Conservation (phyloP, 1,139 yeast genomes). For the Taphrina sp. region DNA sequence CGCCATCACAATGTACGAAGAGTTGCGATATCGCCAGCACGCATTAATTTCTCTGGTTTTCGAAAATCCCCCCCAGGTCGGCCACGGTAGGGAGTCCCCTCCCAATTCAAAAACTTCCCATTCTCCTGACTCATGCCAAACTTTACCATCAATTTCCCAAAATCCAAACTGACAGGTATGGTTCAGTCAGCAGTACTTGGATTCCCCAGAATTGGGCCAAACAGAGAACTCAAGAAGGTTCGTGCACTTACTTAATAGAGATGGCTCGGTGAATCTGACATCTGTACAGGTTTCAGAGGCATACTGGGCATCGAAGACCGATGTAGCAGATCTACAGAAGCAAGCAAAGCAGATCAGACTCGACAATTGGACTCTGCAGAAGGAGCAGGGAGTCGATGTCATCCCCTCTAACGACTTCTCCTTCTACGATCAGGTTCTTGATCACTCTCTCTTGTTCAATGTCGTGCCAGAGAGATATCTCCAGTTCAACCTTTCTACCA, state of each 20-base stretch:
- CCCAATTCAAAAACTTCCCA: too few species aligned
- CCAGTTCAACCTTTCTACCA: conserved; percentile 81
- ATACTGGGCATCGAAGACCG: conserved; percentile 94
- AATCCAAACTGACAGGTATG: conserved; percentile 21
- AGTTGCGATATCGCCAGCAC: too few species aligned
- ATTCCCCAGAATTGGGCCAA: conserved; percentile 36
- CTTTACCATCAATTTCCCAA: too few species aligned
- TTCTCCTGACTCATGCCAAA: too few species aligned
- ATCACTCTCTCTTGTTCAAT: conserved; percentile 86
- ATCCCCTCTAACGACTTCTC: conserved; percentile 98
- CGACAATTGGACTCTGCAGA: conserved; percentile 95
- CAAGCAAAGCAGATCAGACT: conserved; percentile 95
- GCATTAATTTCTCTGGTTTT: too few species aligned
- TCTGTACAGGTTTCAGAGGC: conserved; percentile 77
- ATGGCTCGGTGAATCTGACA: neutral
- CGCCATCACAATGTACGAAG: too few species aligned
- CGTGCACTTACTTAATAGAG: neutral
- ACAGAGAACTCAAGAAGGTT: conserved; percentile 32
- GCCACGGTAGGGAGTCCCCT: too few species aligned
- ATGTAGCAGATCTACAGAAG: conserved; percentile 80
- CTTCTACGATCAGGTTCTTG: conserved; percentile 94
- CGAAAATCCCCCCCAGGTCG: too few species aligned
- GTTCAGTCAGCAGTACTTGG: conserved; percentile 37
- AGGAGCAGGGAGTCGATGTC: conserved; percentile 94
- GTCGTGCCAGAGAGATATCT: conserved; percentile 96